phyloP scores from a whole-genome alignment of 805 yeast species.

The Kluyveromyces wickerhamii region DNA sequence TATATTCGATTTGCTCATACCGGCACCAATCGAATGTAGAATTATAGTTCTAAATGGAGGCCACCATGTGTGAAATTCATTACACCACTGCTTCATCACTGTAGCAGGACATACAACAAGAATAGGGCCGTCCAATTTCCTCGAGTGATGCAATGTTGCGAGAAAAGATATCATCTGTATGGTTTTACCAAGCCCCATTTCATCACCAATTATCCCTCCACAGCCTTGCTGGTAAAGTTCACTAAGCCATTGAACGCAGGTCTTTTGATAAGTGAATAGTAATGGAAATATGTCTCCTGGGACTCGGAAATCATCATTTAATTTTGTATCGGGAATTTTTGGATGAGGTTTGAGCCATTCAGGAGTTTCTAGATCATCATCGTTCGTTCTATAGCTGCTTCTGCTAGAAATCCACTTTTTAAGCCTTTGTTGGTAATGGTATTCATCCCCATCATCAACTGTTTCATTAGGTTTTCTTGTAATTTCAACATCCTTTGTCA shows the following conservation, averaged over 20 bases:
- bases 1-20: conserved; percentile 43
- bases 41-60: conserved; percentile 84
- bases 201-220: conserved; percentile 96
- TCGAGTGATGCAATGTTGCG: conserved; percentile 84
- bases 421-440: conserved; percentile 51
- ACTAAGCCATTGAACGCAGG: conserved; percentile 97
- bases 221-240: conserved; percentile 82
- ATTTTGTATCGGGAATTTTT: conserved; percentile 58
- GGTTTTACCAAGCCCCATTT: conserved; percentile 97
- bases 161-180: conserved; percentile 85
- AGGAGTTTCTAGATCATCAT: conserved; percentile 20
- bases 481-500: conserved; percentile 11
- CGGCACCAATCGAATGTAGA: conserved; percentile 87
- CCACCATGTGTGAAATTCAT: conserved; percentile 97
- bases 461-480: conserved; percentile 23
- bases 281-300: conserved; percentile 90
- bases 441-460: conserved; percentile 77
- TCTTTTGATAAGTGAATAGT: conserved; percentile 86
- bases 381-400: conserved; percentile 30
- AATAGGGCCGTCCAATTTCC: conserved; percentile 65
- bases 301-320: conserved; percentile 60
- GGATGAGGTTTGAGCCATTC: conserved; percentile 83
- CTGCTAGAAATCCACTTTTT: conserved; percentile 52
- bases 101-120: conserved; percentile 94
- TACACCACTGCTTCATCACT: conserved; percentile 94